Conservation (phyloP, 176 grass and related monocot species). For the Luzula sylvatica region DNA sequence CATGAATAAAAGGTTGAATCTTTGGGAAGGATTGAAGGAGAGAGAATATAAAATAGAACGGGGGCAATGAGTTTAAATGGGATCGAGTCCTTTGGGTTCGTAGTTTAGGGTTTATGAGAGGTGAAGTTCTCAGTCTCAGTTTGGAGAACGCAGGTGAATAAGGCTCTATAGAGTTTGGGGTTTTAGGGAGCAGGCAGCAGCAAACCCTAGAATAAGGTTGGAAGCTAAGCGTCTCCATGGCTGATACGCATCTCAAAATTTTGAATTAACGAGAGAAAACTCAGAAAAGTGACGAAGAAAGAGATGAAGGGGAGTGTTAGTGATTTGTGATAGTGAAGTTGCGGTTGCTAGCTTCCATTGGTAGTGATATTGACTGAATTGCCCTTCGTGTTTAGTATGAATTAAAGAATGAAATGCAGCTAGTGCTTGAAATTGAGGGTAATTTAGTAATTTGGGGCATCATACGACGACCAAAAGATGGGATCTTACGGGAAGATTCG, state of each 20-base stretch:
- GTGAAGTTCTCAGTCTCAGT: neutral
- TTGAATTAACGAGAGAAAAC: neutral
- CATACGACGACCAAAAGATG: neutral
- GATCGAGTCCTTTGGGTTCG: neutral
- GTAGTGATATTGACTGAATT: neutral
- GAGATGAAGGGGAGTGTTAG: neutral
- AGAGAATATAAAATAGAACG: conserved; percentile 13
- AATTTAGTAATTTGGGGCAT: neutral
- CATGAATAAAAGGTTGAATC: conserved; percentile 27
- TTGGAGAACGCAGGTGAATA: conserved; percentile 6
- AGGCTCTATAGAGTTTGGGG: neutral
- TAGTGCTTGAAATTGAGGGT: neutral
- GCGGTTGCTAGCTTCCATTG: neutral
- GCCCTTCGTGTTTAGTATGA: neutral
- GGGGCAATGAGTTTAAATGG: neutral
- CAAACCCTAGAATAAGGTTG: conserved; percentile 41
- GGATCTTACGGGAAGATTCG: conserved; percentile 28
- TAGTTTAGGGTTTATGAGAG: conserved; percentile 6
- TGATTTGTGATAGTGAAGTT: neutral
- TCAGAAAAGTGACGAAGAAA: neutral
- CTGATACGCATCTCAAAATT: conserved; percentile 49
- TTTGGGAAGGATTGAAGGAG: conserved; percentile 27
- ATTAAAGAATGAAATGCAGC: neutral
- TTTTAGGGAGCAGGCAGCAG: neutral
- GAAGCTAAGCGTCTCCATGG: conserved; percentile 64